Evolutionary conservation across 1,139 yeast species (phyloP).

Genomic region (Yamadazyma mexicana): DNA sequence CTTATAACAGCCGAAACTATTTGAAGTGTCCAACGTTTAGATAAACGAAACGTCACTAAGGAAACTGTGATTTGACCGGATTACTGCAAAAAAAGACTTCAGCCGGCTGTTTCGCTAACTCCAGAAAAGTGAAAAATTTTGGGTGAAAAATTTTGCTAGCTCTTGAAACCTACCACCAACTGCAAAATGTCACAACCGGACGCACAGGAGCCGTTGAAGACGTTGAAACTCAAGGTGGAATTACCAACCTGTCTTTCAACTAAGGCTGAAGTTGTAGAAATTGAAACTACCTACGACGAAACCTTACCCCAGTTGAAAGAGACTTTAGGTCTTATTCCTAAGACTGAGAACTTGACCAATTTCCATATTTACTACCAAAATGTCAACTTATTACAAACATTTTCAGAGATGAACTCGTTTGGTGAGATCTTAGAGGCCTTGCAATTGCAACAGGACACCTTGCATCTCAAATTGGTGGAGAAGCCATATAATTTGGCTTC

Average conservation of each 20-base stretch:
- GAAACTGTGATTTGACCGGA: no score
- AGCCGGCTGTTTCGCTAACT: conserved; percentile 2
- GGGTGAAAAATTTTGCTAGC: conserved; percentile 4
- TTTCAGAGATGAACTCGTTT: conserved; percentile 36
- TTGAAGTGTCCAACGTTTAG: no score
- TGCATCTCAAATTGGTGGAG: conserved; percentile 25
- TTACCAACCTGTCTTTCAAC: conserved; percentile 32
- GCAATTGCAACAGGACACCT: conserved; percentile 19
- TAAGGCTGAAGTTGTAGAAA: conserved; percentile 15
- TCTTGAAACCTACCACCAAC: not conserved
- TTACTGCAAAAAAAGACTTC: not conserved
- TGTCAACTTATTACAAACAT: conserved; percentile 27
- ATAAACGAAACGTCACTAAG: no score
- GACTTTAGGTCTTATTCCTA: conserved; percentile 54
- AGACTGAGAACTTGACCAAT: conserved; percentile 60
- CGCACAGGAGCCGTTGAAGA: conserved; percentile 6
- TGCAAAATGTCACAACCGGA: conserved; percentile 9
- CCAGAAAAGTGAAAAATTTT: not conserved
- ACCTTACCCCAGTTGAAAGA: conserved; percentile 59
- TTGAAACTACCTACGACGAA: conserved; percentile 36
- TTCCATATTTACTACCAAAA: conserved; percentile 50
- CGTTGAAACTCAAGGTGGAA: conserved; percentile 17
- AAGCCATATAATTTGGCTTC: conserved; percentile 40
- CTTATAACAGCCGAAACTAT: no score
- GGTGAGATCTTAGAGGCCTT: conserved; percentile 29